These are phyloP conservation scores for Moelleriella libera DNA, from an alignment of 2,329 filamentous ascomycete genomes.

Conservation along the genomic window DNA sequence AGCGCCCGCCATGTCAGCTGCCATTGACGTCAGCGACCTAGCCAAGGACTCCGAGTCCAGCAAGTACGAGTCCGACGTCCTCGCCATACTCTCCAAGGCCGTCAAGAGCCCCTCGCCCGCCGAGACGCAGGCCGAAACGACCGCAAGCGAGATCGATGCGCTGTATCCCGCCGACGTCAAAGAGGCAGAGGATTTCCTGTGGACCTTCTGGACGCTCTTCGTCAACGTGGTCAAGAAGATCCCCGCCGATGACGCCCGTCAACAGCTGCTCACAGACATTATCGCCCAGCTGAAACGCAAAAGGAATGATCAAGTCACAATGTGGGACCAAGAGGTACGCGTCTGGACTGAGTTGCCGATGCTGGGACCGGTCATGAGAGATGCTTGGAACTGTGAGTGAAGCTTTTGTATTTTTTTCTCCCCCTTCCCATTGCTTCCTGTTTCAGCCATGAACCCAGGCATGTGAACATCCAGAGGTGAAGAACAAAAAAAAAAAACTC, in stretches of 20 bases:
- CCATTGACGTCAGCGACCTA: slow-evolving; percentile 2
- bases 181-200: slow-evolving; percentile 13
- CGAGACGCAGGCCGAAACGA: slow-evolving; percentile 7
- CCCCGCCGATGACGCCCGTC: slow-evolving; percentile 12
- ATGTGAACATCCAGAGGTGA: no score
- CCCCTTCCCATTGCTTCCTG: background rate
- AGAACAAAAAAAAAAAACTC: no score
- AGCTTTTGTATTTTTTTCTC: background rate
- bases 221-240: slow-evolving; percentile 11
- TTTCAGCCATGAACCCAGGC: no score
- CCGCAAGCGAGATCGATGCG: slow-evolving; percentile 12
- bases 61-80: slow-evolving; percentile 8
- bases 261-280: slow-evolving; percentile 10
- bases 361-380: slow-evolving; percentile 14
- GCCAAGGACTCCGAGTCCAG: slow-evolving; percentile 1
- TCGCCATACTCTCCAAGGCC: slow-evolving; percentile 10
- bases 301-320: slow-evolving; percentile 10
- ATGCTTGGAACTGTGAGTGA: slow-evolving; percentile 16
- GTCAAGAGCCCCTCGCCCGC: slow-evolving; percentile 8
- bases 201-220: slow-evolving; percentile 14
- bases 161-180: slow-evolving; percentile 8
- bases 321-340: slow-evolving; percentile 12
- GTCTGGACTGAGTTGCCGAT: slow-evolving; percentile 18
- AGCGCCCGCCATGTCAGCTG: slow-evolving; percentile 1
- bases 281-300: slow-evolving; percentile 10